Base-by-base conservation (phyloP, 441 rosid genomes). In the Biscutella laevigata region DNA sequence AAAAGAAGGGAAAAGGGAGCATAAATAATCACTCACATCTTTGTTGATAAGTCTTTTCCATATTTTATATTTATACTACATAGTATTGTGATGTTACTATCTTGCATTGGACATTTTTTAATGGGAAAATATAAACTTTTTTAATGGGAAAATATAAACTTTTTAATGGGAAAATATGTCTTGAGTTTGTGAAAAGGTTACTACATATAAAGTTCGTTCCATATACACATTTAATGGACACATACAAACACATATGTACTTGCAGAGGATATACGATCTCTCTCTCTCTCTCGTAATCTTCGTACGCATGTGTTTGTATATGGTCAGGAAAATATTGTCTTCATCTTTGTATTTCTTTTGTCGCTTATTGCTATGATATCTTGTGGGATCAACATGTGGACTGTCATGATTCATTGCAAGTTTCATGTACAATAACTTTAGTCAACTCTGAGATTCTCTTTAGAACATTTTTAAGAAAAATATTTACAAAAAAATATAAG, bases 381-480 rank as follows among this genome's bases (percentile, higher is more conserved):
- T 37, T 15, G 61, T 66, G 61, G 66, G 61, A 61, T 38, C 61
- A 59, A 37, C 4, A 17, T 29, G 35, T 44, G 49, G 51, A 45
- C 65, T 59, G 57, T 43, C 59, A 32, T 28, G 28, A 53, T 45
- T 59, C 34, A 66, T 17, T 66, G 71, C 70, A 33, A 32, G 37
- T 38, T 53, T 60, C 60, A 46, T 45, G 70, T 59, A 59, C 66
- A 52, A 12, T 9, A 1, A 17, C 20, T 15, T 15, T 32, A 46
- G 71, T 46, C 71, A 53, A 66, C 61, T 66, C 21, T 17, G 61
- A 66, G 57, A 66, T 66, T 66, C 61, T 59, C 38, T 25, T 52
- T 30, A 36, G 5, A 42, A 25, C 11, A 53, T 32, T 44, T 41
- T 29, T 1, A 17, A 5, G n/a, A n/a, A n/a, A n/a, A 19, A 28